Conservation (phyloP, 495 filamentous ascomycete genomes). For the Durotheca rogersii region DNA sequence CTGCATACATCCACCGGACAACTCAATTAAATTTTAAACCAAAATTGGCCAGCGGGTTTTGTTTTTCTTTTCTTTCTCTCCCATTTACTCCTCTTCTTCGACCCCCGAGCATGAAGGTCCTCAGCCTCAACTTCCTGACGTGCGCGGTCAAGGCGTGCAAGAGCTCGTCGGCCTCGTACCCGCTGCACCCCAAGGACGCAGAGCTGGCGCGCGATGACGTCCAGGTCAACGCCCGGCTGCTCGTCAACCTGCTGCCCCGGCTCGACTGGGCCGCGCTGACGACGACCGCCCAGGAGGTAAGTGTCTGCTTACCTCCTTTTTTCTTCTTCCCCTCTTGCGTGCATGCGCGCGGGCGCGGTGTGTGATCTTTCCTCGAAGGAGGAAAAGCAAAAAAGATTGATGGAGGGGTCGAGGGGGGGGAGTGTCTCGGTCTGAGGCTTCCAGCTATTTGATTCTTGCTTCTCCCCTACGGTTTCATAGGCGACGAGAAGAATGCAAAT, state of each 20-base stretch:
- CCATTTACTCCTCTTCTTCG: too few relatives aligned
- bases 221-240: conserved; percentile 73
- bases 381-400: not conserved
- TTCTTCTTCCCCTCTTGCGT: not conserved
- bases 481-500: not conserved
- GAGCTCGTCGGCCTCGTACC: conserved; percentile 70
- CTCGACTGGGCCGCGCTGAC: conserved; percentile 84
- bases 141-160: conserved; percentile 96
- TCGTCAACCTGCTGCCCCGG: conserved; percentile 79
- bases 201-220: conserved; percentile 81
- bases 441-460: too few relatives aligned
- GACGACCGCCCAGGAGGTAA: conserved; percentile 75
- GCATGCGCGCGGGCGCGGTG: too few relatives aligned
- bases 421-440: too few relatives aligned
- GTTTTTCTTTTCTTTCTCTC: too few relatives aligned
- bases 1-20: too few relatives aligned
- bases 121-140: conserved; percentile 95
- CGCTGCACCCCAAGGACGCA: conserved; percentile 86
- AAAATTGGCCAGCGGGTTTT: too few relatives aligned
- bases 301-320: conserved; percentile 27
- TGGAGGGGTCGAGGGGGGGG: too few relatives aligned
- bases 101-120: conserved; percentile 72
- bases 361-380: too few relatives aligned
- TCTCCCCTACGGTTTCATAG: too few relatives aligned
- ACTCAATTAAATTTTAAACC: too few relatives aligned